These are phyloP conservation scores for Exidia glandulosa DNA, from an alignment of 768 basidiomycete species.

Conservation along the genomic window DNA sequence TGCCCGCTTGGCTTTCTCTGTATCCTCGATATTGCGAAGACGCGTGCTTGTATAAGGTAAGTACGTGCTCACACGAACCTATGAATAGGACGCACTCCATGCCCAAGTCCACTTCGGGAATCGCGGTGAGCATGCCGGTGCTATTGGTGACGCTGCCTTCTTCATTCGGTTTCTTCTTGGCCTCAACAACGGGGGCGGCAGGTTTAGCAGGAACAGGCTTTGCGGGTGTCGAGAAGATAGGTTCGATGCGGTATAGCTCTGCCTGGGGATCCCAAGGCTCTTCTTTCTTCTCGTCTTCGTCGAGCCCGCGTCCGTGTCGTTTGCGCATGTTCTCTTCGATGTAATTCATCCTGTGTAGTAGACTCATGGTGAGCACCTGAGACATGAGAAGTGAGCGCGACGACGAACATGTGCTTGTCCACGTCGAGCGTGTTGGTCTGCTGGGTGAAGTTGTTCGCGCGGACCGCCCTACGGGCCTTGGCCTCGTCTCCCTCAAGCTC, in stretches of 20 bases:
- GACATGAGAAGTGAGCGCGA: not conserved
- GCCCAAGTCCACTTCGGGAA: slow-evolving; percentile 95
- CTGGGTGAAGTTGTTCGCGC: slow-evolving; percentile 90
- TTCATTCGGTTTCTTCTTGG: slow-evolving; percentile 39
- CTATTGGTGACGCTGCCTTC: slow-evolving; percentile 93
- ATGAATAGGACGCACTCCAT: slow-evolving; percentile 72
- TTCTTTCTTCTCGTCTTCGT: slow-evolving; percentile 31
- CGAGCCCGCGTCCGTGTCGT: slow-evolving; percentile 48
- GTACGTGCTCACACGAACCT: not conserved
- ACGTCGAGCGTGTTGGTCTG: slow-evolving; percentile 94
- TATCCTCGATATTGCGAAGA: slow-evolving; percentile 92
- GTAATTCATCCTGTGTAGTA: slow-evolving; percentile 81
- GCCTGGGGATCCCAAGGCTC: slow-evolving; percentile 58
- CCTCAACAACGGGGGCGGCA: not conserved
- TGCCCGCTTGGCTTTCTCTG: slow-evolving; percentile 87
- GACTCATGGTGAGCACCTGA: not conserved
- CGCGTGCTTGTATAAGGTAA: slow-evolving; percentile 45
- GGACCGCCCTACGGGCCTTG: slow-evolving; percentile 60
- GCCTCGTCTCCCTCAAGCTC: slow-evolving; percentile 50
- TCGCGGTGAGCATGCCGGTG: slow-evolving; percentile 91
- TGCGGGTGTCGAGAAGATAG: not conserved
- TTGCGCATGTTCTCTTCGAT: slow-evolving; percentile 77
- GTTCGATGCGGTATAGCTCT: slow-evolving; percentile 55
- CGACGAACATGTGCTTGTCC: slow-evolving; percentile 93
- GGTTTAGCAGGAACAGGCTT: not conserved